phyloP scores from a whole-genome alignment of 176 grass and related monocot species.

The Tuctoria greenei region DNA sequence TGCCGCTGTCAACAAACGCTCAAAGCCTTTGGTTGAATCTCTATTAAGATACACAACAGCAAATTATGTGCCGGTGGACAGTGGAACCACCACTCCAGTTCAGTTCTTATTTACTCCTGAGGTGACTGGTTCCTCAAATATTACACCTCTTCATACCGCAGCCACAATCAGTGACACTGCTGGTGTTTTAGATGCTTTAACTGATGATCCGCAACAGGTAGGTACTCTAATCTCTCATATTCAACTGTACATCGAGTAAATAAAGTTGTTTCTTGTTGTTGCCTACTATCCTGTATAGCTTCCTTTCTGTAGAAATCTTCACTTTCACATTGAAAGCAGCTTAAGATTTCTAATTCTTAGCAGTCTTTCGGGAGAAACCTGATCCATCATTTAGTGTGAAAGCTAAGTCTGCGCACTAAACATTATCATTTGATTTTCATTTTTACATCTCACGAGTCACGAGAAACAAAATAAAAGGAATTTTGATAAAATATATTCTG shows the following conservation, averaged over 20 bases:
- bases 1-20: slow-evolving; percentile 50
- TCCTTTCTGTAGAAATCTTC: background rate
- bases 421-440: background rate
- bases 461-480: background rate
- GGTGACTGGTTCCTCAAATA: slow-evolving; percentile 42
- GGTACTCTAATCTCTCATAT: slow-evolving; percentile 10
- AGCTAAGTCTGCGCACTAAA: background rate
- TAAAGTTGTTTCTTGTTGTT: background rate
- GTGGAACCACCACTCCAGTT: background rate
- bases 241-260: background rate
- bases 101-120: slow-evolving; percentile 65
- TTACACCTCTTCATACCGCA: slow-evolving; percentile 78
- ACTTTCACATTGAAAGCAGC: background rate
- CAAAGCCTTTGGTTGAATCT: slow-evolving; percentile 55
- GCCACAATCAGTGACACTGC: slow-evolving; percentile 49
- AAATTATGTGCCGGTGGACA: slow-evolving; percentile 1
- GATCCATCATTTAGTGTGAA: slow-evolving; percentile 3
- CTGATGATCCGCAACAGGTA: slow-evolving; percentile 74
- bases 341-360: background rate
- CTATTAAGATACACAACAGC: slow-evolving; percentile 61
- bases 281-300: background rate
- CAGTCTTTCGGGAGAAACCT: background rate
- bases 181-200: slow-evolving; percentile 72
- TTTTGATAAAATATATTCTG: background rate
- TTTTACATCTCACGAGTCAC: background rate